phyloP scores from a whole-genome alignment of 2,329 filamentous ascomycete genomes.

The Fusarium musae region DNA sequence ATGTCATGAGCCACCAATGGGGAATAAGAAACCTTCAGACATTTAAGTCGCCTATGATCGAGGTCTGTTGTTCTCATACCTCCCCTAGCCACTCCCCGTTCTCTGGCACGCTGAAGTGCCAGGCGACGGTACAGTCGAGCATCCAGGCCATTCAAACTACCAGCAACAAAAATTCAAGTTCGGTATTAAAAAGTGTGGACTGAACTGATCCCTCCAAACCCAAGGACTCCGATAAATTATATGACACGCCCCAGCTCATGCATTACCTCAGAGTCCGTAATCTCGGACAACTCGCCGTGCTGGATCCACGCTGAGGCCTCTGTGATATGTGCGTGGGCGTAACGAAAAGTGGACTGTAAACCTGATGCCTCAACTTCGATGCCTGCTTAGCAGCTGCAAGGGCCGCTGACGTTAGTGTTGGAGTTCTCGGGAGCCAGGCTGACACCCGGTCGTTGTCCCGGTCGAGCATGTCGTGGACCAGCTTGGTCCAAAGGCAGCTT shows the following conservation, averaged over 20 bases:
- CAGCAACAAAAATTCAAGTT: conserved; percentile 46
- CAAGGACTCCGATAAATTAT: conserved; percentile 56
- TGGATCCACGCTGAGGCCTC: conserved; percentile 38
- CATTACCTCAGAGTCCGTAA: conserved; percentile 42
- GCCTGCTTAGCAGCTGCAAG: conserved; percentile 64
- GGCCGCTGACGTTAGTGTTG: conserved; percentile 66
- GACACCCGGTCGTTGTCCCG: conserved; percentile 69
- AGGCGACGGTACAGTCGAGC: conserved; percentile 27
- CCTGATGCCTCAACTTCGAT: conserved; percentile 31
- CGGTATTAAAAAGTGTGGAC: conserved; percentile 52
- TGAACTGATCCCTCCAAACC: conserved; percentile 52
- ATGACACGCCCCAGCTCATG: conserved; percentile 46
- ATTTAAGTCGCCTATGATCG: neutral
- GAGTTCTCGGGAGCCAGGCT: conserved; percentile 66
- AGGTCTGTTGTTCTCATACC: neutral
- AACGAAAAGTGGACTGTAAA: conserved; percentile 34
- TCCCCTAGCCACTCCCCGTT: conserved; percentile 30
- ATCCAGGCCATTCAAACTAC: conserved; percentile 34
- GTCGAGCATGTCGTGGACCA: conserved; percentile 86
- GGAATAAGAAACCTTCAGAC: neutral
- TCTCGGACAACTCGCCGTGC: conserved; percentile 43
- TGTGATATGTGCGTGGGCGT: conserved; percentile 38
- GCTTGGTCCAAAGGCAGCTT: conserved; percentile 96
- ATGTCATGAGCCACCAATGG: conserved; percentile 27
- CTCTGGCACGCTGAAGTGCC: conserved; percentile 33